Percentiles rank a stretch among this genome's conserved stretches.
Evolutionary conservation across 1,284 basidiomycete genomes (phyloP).

Genomic region (Apiotrichum montevideense): DNA sequence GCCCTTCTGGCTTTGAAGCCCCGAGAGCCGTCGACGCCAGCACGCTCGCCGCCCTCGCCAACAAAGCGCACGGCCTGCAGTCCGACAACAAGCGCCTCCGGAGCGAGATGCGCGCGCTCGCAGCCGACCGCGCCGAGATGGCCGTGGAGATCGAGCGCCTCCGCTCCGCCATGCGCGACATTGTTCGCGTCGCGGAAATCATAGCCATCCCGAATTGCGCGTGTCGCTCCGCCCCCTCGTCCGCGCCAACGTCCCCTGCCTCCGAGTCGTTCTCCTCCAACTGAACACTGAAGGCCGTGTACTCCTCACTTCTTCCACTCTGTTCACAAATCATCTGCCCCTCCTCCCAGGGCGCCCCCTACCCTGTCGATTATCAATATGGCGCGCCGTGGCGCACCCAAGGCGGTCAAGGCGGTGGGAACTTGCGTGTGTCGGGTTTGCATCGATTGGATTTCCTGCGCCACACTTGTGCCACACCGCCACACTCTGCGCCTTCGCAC

Average conservation of each 20-base stretch:
- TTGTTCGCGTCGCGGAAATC: conserved; percentile 1
- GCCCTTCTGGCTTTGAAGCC: neutral
- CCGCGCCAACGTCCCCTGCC: neutral
- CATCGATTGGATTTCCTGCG: too few species aligned
- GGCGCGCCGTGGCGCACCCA: too few species aligned
- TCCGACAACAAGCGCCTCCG: neutral
- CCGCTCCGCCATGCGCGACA: conserved; percentile 1
- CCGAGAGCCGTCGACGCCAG: neutral
- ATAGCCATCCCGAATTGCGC: neutral
- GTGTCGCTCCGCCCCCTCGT: neutral
- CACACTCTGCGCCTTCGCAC: too few species aligned
- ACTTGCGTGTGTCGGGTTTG: too few species aligned
- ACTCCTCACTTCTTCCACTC: too few species aligned
- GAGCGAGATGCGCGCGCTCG: neutral
- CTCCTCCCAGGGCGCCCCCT: too few species aligned
- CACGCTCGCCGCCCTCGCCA: neutral
- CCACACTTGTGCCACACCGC: too few species aligned
- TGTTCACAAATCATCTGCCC: too few species aligned
- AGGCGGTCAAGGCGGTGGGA: too few species aligned
- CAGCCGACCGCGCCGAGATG: neutral
- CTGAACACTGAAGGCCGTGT: too few species aligned
- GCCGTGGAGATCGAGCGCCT: conserved; percentile 1
- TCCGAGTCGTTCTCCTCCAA: neutral
- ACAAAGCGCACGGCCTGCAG: neutral
- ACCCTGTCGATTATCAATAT: too few species aligned